Base-by-base conservation (phyloP, 345 rosid species). In the Excoecaria cochinchinensis region DNA sequence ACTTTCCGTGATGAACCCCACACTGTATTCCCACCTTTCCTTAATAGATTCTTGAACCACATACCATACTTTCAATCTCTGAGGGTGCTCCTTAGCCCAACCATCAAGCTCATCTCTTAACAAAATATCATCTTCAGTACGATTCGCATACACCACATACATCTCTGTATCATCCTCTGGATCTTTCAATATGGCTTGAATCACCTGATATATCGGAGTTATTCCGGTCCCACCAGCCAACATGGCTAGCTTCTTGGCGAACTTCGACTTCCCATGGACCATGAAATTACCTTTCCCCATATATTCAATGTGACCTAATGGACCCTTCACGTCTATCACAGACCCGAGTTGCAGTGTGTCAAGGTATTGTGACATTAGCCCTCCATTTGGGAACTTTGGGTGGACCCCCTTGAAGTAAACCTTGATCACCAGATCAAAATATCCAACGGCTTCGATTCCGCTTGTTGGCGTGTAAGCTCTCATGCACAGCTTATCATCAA, bases 201-300 rank as follows among this genome's bases (percentile, higher is more conserved):
- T 80, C 70, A 95, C 82, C 75, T 95, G 99, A 72, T 89, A 95
- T 4, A 95, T 86, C 0, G 99, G 99, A 3, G 98, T 93, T 31
- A 95, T 90, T 1, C 99, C 99, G 0, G 98, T 91, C 38, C 99
- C 98, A n/a, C 99, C 98, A 0, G 98, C 94, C 11, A 93, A 4
- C 99, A 95, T 95, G 0, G 97, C 89, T 53, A 95, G 85, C 79
- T 89, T 95, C 82, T 82, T 91, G 36, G 91, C 94, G 25, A 84
- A 87, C 82, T 86, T 91, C 1, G 93, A 90, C 80, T 90, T 89
- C 42, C 98, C 92, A 19, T 88, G 92, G n/a, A 89, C 95, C 71
- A 56, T 5, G 66, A 95, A 93, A 69, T 86, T 85, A 14, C 99
- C 98, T 3, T 86, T 81, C 0, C 97, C 95, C n/a, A 21, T 19